Base-by-base conservation (phyloP, 2,329 filamentous ascomycete genomes). In the Aspergillus neoniger region DNA sequence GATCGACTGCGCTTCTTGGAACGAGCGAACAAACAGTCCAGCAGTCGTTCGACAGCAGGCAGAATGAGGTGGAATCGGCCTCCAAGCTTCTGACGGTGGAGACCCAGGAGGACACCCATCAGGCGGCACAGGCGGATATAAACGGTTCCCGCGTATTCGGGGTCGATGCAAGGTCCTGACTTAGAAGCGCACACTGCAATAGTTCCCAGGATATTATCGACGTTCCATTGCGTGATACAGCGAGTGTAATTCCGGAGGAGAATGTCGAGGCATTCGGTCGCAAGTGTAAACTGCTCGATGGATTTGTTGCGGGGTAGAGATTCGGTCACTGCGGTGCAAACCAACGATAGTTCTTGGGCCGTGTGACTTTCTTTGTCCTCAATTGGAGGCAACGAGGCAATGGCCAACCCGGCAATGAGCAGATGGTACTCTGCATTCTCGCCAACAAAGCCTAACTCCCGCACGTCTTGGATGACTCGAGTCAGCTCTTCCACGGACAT, bases 21-120 rank as follows among this genome's bases (percentile, higher is more conserved):
- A 14, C 79, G 81, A 5, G 77, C 78, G 72, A 87, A 87, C 10
- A 88, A 79, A 54, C 82, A 83, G 57, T 79, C 77, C 2, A 88
- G 72, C 1, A 88, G 79, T 12, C 74, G 74, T 66, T 86, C 83
- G 59, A 88, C 78, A 12, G 83, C 75, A 0, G 81, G 79, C 5
- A 87, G 73, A 15, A 88, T 73, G 10, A 88, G 76, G 67, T 88
- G 85, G 73, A 84, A 84, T 23, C 86, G 84, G 7, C 85, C 85
- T 38, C 83, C 82, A 9, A 88, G 76, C 44, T 85, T 83, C 15
- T 82, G 76, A 21, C 86, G 82, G 66, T 88, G 82, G 12, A 86
- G 78, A n/a, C 82, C 77, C 7, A 89, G 73, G 7, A 88, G 72
- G 0, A 80, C 72, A 8, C 81, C 81, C 58, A 83, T 74, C 9